These are phyloP conservation scores for Pichia sp. DNA, from an alignment of 1,139 yeast species.

Conservation along the genomic window DNA sequence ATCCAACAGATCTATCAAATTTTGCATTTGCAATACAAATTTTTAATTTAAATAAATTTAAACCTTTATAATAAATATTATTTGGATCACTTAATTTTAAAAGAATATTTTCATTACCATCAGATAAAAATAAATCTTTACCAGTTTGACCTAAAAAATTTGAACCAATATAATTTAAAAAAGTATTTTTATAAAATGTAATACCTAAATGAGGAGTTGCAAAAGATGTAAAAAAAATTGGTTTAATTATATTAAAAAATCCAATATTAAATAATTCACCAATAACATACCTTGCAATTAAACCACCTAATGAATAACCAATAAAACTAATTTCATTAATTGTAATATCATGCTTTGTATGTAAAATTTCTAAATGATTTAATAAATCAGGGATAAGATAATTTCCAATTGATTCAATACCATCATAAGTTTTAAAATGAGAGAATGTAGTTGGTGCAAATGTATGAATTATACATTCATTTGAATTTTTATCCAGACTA, in stretches of 20 bases:
- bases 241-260: constrained; percentile 55
- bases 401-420: constrained; percentile 65
- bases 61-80: constrained; percentile 47
- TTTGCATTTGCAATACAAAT: constrained; percentile 65
- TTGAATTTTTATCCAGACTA: constrained; percentile 31
- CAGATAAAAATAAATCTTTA: constrained; percentile 56
- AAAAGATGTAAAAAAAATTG: constrained; percentile 67
- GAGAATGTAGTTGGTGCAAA: constrained; percentile 68
- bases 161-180: constrained; percentile 56
- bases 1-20: constrained; percentile 62
- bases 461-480: constrained; percentile 42
- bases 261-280: constrained; percentile 55
- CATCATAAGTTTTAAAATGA: constrained; percentile 76
- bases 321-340: constrained; percentile 57
- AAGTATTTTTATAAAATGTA: constrained; percentile 35
- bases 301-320: constrained; percentile 83
- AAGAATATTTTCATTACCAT: constrained; percentile 41
- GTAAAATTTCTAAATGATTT: constrained; percentile 47
- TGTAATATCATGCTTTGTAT: constrained; percentile 33
- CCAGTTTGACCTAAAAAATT: constrained; percentile 70
- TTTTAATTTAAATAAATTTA: constrained; percentile 50
- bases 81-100: constrained; percentile 52
- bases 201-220: constrained; percentile 92
- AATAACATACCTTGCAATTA: constrained; percentile 65
- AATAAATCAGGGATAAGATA: constrained; percentile 60